These are phyloP conservation scores for Periglandula ipomoeae DNA, from an alignment of 2,329 filamentous ascomycete genomes.

Conservation along the genomic window DNA sequence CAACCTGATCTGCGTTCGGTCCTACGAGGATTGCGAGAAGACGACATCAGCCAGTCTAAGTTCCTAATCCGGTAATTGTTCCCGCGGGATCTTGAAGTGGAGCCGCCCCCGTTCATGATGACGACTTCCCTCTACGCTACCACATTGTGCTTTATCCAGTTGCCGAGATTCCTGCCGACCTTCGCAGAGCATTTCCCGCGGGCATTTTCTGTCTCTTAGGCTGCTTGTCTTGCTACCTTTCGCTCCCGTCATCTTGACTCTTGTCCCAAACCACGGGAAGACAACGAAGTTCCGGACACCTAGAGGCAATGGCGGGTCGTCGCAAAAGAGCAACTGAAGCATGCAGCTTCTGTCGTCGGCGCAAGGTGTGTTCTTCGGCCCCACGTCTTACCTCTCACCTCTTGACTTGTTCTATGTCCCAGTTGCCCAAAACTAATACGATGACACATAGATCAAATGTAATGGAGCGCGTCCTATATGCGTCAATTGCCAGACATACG, in stretches of 20 bases:
- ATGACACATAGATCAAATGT: conserved; percentile 30
- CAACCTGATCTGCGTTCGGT: no score
- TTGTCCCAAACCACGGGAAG: no score
- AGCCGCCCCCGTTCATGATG: no score
- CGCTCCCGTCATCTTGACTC: no score
- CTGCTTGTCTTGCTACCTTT: background rate
- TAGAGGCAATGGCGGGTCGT: background rate
- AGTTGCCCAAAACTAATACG: background rate
- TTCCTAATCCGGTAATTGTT: no score
- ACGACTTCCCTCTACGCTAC: no score
- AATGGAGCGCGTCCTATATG: conserved; percentile 35
- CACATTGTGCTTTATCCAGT: no score
- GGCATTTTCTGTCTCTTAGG: background rate
- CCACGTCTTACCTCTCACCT: background rate
- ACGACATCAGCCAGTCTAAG: no score
- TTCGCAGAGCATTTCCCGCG: background rate
- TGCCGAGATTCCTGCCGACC: no score
- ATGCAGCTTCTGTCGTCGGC: background rate
- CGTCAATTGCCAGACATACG: conserved; percentile 35
- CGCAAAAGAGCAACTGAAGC: background rate
- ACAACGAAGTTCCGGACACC: no score
- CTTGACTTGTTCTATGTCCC: background rate
- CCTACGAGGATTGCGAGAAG: no score
- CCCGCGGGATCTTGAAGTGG: no score
- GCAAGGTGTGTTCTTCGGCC: background rate